phyloP scores from a whole-genome alignment of 2,329 filamentous ascomycete genomes.

The Ophiocordyceps camponoti-rufipedis region DNA sequence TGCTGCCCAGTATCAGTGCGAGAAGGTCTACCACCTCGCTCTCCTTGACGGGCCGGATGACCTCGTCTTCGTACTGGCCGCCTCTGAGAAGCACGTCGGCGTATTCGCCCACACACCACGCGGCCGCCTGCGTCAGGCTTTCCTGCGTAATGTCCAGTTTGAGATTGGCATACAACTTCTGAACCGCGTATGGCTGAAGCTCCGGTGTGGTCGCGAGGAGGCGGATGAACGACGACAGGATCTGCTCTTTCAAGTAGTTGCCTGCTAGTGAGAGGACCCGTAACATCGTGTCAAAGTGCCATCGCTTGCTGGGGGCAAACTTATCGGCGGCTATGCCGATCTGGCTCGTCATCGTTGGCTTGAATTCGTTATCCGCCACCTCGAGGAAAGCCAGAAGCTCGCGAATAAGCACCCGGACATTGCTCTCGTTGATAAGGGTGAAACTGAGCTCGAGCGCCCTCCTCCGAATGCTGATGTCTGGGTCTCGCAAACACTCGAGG shows the following conservation, averaged over 20 bases:
- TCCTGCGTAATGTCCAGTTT: slow-evolving; percentile 98
- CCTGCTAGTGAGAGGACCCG: slow-evolving; percentile 84
- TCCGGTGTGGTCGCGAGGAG: slow-evolving; percentile 90
- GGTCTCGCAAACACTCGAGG: slow-evolving; percentile 84
- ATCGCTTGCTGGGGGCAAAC: slow-evolving; percentile 90
- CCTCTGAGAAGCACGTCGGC: slow-evolving; percentile 78
- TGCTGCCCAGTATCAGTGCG: slow-evolving; percentile 79
- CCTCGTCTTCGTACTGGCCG: slow-evolving; percentile 83
- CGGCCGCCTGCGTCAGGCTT: slow-evolving; percentile 76
- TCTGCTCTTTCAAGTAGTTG: slow-evolving; percentile 95
- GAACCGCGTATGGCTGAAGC: slow-evolving; percentile 87
- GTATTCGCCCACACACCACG: slow-evolving; percentile 97
- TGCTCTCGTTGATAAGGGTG: slow-evolving; percentile 91
- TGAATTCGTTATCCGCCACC: slow-evolving; percentile 96
- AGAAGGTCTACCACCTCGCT: slow-evolving; percentile 89
- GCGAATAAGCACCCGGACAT: slow-evolving; percentile 81
- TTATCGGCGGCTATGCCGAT: slow-evolving; percentile 94
- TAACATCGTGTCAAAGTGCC: slow-evolving; percentile 97
- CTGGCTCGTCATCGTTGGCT: slow-evolving; percentile 93
- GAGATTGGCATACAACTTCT: slow-evolving; percentile 78
- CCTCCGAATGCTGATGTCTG: slow-evolving; percentile 92
- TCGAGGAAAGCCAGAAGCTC: slow-evolving; percentile 91
- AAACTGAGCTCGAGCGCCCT: slow-evolving; percentile 96
- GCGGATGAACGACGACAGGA: slow-evolving; percentile 88
- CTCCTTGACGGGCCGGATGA: slow-evolving; percentile 65